A percentile compares a stretch with the other conserved stretches of the same genome.
phyloP scores from a whole-genome alignment of 352 stramenopile species.

The Phytophthora meadii region DNA sequence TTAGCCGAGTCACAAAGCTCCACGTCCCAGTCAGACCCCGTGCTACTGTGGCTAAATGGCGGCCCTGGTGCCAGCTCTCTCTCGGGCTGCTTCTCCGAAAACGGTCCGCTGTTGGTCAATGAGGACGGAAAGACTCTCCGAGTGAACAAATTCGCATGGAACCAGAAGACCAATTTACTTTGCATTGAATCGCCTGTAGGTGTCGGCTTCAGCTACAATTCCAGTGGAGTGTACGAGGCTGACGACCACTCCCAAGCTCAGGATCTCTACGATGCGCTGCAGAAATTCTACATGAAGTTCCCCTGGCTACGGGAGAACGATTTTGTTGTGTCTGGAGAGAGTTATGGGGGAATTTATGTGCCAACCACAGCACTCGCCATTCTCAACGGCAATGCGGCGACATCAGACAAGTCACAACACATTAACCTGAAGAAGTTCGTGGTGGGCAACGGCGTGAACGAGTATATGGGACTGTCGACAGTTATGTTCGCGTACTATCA shows the following conservation, averaged over 20 bases:
- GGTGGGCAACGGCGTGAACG: slow-evolving; percentile 79
- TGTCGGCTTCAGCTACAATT: slow-evolving; percentile 74
- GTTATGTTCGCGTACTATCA: slow-evolving; percentile 86
- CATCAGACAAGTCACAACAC: slow-evolving; percentile 14
- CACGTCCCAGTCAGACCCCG: slow-evolving; percentile 45
- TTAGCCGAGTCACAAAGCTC: slow-evolving; percentile 67
- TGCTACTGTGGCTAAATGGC: slow-evolving; percentile 78
- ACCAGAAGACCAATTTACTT: slow-evolving; percentile 59
- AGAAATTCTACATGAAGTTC: slow-evolving; percentile 91
- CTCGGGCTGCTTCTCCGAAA: slow-evolving; percentile 69
- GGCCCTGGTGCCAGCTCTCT: slow-evolving; percentile 69
- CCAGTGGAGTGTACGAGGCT: slow-evolving; percentile 66
- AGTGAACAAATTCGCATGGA: slow-evolving; percentile 66
- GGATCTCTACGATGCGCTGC: slow-evolving; percentile 80
- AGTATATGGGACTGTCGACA: slow-evolving; percentile 62
- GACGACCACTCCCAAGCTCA: slow-evolving; percentile 76
- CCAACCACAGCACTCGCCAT: slow-evolving; percentile 65
- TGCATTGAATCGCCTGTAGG: slow-evolving; percentile 72
- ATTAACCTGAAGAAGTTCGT: slow-evolving; percentile 92
- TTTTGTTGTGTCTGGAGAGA: slow-evolving; percentile 84
- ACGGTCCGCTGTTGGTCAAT: slow-evolving; percentile 73
- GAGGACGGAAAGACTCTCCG: slow-evolving; percentile 52
- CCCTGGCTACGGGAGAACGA: slow-evolving; percentile 78
- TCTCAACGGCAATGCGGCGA: slow-evolving; percentile 51
- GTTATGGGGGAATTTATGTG: slow-evolving; percentile 84